Evolutionary conservation across 2,329 filamentous ascomycete genomes (phyloP), one percentile per base, ranked within the genome.

Genomic region (Apiospora rasikravindrae): DNA sequence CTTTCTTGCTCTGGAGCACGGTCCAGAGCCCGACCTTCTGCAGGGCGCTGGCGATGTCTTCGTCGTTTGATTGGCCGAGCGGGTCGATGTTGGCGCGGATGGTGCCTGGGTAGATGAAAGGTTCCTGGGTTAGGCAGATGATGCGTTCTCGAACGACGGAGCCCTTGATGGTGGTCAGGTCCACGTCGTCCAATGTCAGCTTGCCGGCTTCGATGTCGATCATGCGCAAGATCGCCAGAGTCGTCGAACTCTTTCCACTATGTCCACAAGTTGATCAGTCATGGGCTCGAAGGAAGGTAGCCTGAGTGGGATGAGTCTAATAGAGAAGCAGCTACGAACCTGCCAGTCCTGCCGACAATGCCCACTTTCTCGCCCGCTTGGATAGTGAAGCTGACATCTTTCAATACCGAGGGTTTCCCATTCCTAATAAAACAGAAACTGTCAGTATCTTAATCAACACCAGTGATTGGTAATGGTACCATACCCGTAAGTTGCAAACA

Each of bases 1-100:
- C 89, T 89, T 70, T 66, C 66, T 49, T 70, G 11, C 33, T 49
- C 49, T 73, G n/a, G 44, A 75, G 40, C 19, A 71, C 47, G 6
- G 24, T 68, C 74, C 71, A 73, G 7, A 75, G 74, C 4, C 70
- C 70, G n/a, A 74, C 72, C 10, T 69, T 73, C 4, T 68, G 29
- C 11, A 75, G 49, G 10, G 70, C 74, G 16, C 26, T 40, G 37
- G 61, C 61, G 24, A 74, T 66, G 5, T n/a, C 67, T 4, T 72
- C 73, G 13, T 73, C 67, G 33, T 44, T 42, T 1, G 53, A 26
- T 3, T 57, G 33, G 33, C 40, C 26, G 37, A 69, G 53, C 2
- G 72, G 73, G 37, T 75, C 71, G 40, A 75, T 40, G 24, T 73
- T 75, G 6, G 37, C 42, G 2, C 73, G 72, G 2, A 75, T 26